phyloP scores from a whole-genome alignment of 345 rosid genomes.

The Euphorbia tirucalli region DNA sequence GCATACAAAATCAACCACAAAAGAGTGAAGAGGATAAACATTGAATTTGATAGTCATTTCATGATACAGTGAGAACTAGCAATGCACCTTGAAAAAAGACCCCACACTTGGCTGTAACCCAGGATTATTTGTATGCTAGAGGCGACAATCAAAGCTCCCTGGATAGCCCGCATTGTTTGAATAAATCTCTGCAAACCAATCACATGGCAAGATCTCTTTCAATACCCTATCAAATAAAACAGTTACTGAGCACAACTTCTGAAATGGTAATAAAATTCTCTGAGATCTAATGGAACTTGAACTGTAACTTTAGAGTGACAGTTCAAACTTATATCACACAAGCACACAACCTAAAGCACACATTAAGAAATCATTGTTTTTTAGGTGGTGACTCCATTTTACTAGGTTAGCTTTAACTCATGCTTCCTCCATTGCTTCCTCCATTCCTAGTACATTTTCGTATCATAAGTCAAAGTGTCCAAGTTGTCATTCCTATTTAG shows the following conservation, averaged over 20 bases:
- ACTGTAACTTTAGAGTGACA: not conserved
- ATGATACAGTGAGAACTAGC: not conserved
- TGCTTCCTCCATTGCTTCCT: not conserved
- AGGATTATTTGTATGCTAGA: conserved; percentile 84
- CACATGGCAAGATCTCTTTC: conserved; percentile 45
- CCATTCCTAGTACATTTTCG: not conserved
- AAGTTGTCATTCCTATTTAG: not conserved
- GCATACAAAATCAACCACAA: not conserved
- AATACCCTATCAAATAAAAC: conserved; percentile 41
- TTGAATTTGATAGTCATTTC: not conserved
- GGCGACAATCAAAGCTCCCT: conserved; percentile 88
- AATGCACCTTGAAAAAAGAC: conserved; percentile 74
- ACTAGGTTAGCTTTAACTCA: not conserved
- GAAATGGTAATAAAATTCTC: conserved; percentile 12
- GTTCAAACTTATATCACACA: not conserved
- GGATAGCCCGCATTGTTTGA: conserved; percentile 85
- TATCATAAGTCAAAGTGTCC: not conserved
- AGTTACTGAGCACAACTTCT: conserved; percentile 24
- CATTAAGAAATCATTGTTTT: not conserved
- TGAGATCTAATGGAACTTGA: conserved; percentile 13
- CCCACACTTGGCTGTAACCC: conserved; percentile 91
- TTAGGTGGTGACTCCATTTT: not conserved
- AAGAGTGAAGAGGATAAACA: not conserved
- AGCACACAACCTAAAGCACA: not conserved
- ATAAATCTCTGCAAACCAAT: conserved; percentile 82